Base-by-base conservation (phyloP, 2,329 filamentous ascomycete species). In the Alternaria dauci region DNA sequence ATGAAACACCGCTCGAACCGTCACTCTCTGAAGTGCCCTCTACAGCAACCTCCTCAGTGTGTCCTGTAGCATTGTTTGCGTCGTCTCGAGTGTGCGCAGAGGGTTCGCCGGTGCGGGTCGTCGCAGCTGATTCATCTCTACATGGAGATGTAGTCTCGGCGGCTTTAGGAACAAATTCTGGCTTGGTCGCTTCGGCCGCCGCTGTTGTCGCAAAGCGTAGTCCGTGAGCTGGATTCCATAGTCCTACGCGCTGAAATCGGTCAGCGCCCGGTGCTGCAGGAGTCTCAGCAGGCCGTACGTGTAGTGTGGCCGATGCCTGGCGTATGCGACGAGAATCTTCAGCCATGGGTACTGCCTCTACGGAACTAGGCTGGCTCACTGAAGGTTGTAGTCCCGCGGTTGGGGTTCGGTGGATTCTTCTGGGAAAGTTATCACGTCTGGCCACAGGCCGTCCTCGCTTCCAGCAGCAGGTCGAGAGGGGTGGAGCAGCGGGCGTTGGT, bases 371-470 rank as follows among this genome's bases (percentile, higher is more conserved):
- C 20, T 55, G 43, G 16, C 12, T 18, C 26, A 44, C 16, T 2
- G 39, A 38, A 30, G 28, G 14, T 16, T 32, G 55, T 25, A 28
- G 20, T 26, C 8, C 34, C 6, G 41, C 25, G 9, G 32, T 32
- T 28, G 55, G 23, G n/a, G 16, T 20, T 12, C 41, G 41, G n/a
- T 59, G 26, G 38, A 51, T 42, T n/a, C 43, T 36, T 39, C 43
- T 53, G 23, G 34, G 14, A n/a, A 38, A 51, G n/a, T 61, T 46
- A 51, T 52, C 59, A 28, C 58, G 51, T 38, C 64, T 55, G 23
- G 55, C 39, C 25, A 69, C 61, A 39, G 69, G 66, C 50, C 59
- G 69, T 57, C 64, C 66, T 42, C 66, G 67, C 47, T 62, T 69
- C 69, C 69, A 72, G 38, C 53, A 65, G 55, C 51, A 68, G 23